Conservation (phyloP, 306 rosid genomes). For the Cotoneaster glaucophyllus region DNA sequence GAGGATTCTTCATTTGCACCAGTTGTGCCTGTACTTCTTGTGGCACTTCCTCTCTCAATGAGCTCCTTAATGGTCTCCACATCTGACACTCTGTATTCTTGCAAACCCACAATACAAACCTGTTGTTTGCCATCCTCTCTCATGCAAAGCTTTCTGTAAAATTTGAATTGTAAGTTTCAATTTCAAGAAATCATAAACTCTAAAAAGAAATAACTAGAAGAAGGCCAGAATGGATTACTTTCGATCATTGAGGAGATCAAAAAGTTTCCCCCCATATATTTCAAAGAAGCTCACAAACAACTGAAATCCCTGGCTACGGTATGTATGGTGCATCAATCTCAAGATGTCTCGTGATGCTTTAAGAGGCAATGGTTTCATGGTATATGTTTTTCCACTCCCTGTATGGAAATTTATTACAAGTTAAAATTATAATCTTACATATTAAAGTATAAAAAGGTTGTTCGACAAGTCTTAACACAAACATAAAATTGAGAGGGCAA, state of each 20-base stretch:
- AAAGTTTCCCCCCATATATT: constrained; percentile 96
- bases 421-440: neutral
- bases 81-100: constrained; percentile 86
- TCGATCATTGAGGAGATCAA: constrained; percentile 90
- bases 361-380: constrained; percentile 95
- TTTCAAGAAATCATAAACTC: constrained; percentile 14
- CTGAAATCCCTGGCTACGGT: constrained; percentile 85
- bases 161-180: constrained; percentile 11
- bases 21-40: constrained; percentile 95
- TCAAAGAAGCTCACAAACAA: constrained; percentile 96
- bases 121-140: constrained; percentile 98
- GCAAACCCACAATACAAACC: constrained; percentile 98
- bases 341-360: constrained; percentile 94
- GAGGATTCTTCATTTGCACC: constrained; percentile 99
- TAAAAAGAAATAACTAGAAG: neutral
- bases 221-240: constrained; percentile 49
- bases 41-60: constrained; percentile 87
- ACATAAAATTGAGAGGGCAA: constrained; percentile 18
- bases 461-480: constrained; percentile 8
- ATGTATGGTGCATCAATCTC: constrained; percentile 94
- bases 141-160: constrained; percentile 91
- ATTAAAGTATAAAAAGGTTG: neutral
- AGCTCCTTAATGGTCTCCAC: constrained; percentile 91
- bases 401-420: constrained; percentile 6
- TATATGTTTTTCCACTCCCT: constrained; percentile 97